These are phyloP conservation scores for Gaertneriomyces sp. DNA, from an alignment of 192 early-diverging fungal species.

Conservation along the genomic window DNA sequence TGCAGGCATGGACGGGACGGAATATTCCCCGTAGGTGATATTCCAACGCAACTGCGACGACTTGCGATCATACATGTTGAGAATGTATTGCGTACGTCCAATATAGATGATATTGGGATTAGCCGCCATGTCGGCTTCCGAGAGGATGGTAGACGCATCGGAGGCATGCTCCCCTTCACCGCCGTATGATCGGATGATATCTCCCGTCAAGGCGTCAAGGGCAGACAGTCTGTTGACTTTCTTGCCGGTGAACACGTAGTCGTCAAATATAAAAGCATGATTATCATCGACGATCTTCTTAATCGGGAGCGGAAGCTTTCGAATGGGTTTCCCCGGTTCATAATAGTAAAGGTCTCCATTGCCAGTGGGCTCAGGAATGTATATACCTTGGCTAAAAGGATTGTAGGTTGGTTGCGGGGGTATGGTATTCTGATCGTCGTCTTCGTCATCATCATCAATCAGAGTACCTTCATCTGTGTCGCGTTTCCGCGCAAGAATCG, in stretches of 20 bases:
- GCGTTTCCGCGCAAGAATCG: neutral
- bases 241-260: slow-evolving; percentile 61
- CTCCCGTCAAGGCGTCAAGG: slow-evolving; percentile 64
- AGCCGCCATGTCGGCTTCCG: neutral
- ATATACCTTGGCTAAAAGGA: slow-evolving; percentile 38
- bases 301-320: slow-evolving; percentile 67
- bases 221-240: slow-evolving; percentile 67
- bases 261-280: slow-evolving; percentile 50
- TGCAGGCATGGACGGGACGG: slow-evolving; percentile 2
- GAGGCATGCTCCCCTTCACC: slow-evolving; percentile 23
- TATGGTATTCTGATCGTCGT: too few species aligned
- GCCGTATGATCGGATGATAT: slow-evolving; percentile 57
- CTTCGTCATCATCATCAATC: too few species aligned
- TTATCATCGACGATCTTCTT: slow-evolving; percentile 65
- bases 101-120: slow-evolving; percentile 7
- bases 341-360: slow-evolving; percentile 64
- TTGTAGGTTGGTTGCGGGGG: neutral
- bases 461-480: neutral
- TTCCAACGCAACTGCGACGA: slow-evolving; percentile 39
- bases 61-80: slow-evolving; percentile 48
- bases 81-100: slow-evolving; percentile 45
- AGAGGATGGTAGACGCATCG: neutral
- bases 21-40: slow-evolving; percentile 43
- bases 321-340: slow-evolving; percentile 42
- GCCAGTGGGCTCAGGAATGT: slow-evolving; percentile 73